A percentile compares a stretch with the other conserved stretches of the same genome.
Evolutionary conservation across 1,284 basidiomycete genomes (phyloP).

Genomic region (Rhodotorula mucilaginosa): DNA sequence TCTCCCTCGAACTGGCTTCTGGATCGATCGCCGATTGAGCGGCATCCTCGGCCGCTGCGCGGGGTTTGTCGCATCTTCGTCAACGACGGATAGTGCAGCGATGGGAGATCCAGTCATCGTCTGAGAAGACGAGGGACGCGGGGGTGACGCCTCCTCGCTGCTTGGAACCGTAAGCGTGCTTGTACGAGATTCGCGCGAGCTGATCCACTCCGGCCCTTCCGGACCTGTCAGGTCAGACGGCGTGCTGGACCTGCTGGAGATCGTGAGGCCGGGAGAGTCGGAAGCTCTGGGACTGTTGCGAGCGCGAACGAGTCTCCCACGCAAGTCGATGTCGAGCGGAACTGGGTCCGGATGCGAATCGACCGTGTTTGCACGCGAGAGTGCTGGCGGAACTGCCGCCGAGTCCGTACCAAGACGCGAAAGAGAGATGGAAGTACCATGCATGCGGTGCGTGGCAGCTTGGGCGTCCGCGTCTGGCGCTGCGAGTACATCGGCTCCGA

Average conservation of each 20-base stretch:
- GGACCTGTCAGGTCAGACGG: no score
- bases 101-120: slow-evolving; percentile 5
- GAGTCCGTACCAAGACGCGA: no score
- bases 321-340: slow-evolving; percentile 31
- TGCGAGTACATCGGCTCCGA: no score
- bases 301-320: slow-evolving; percentile 20
- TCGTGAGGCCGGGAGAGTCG: background rate
- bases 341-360: slow-evolving; percentile 16
- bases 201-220: no score
- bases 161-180: no score
- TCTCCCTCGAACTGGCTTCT: no score
- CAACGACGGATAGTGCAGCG: slow-evolving; percentile 38
- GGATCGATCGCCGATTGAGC: no score
- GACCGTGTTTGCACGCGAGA: slow-evolving; percentile 23
- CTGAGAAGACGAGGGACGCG: no score
- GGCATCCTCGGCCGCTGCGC: slow-evolving; percentile 9
- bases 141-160: no score
- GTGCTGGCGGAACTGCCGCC: slow-evolving; percentile 1
- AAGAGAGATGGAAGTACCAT: background rate
- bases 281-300: slow-evolving; percentile 5
- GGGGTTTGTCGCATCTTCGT: slow-evolving; percentile 25
- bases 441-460: background rate
- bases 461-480: no score
- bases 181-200: no score
- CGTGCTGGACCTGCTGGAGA: slow-evolving; percentile 3